phyloP scores from a whole-genome alignment of 1,139 yeast genomes.

The Geotrichum klebahnii region DNA sequence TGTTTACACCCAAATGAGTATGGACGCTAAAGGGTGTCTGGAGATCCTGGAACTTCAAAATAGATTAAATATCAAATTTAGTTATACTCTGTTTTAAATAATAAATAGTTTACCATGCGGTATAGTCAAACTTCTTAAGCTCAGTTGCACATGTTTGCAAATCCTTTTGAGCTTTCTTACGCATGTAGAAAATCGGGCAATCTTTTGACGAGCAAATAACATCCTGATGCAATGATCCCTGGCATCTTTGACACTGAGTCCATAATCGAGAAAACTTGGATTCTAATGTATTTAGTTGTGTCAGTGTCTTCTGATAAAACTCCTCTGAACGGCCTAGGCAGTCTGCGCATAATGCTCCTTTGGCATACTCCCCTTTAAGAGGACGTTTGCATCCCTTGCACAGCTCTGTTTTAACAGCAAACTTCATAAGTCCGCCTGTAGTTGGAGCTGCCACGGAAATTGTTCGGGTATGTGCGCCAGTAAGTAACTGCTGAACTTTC shows the following conservation, averaged over 20 bases:
- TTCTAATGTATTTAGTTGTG: conserved; percentile 75
- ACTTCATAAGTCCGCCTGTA: conserved; percentile 79
- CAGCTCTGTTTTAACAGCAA: conserved; percentile 82
- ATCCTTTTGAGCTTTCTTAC: conserved; percentile 92
- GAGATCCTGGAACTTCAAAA: too few species aligned
- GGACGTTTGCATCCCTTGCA: conserved; percentile 90
- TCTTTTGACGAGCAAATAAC: conserved; percentile 93
- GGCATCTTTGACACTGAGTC: conserved; percentile 98
- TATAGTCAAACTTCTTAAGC: conserved; percentile 65
- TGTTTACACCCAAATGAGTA: too few species aligned
- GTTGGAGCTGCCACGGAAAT: conserved; percentile 64
- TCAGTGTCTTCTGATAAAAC: conserved; percentile 71
- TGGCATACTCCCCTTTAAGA: conserved; percentile 54
- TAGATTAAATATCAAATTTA: too few species aligned
- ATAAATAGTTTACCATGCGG: conserved; percentile 57
- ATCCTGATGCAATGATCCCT: conserved; percentile 92
- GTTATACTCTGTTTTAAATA: too few species aligned
- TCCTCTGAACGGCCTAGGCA: conserved; percentile 74
- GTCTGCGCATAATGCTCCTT: conserved; percentile 77
- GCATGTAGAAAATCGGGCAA: conserved; percentile 96
- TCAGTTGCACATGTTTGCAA: conserved; percentile 64
- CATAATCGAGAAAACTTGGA: conserved; percentile 81
- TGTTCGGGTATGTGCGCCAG: conserved; percentile 78
- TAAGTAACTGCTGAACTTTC: conserved; percentile 66
- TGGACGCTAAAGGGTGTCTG: too few species aligned